Base-by-base conservation (phyloP, 192 early-diverging fungal genomes). In the Oehlia diaphana region DNA sequence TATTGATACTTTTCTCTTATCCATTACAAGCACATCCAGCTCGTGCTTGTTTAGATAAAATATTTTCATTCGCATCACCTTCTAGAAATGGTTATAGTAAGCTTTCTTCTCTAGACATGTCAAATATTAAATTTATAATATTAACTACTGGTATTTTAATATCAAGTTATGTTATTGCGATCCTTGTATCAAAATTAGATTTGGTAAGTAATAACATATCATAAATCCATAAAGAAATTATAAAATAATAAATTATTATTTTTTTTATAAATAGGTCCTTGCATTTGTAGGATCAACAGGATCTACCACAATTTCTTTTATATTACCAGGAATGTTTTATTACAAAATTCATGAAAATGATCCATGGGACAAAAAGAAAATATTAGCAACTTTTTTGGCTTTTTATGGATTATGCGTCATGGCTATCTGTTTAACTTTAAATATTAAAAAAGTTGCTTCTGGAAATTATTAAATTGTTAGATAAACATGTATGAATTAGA, bases 231-330 rank as follows among this genome's bases (percentile, higher is more conserved):
- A 12, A 47, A 2, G 10, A 63, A 44, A 42, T 61, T 53, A 9
- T 31, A 9, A 39, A 58, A 8, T 58, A 14, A 5, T 19, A 31
- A 23, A 19, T 21, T 73, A 50, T 31, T 16, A 0, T 58, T 14
- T 53, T 73, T 50, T 31, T 50, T 31, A 23, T 61, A 28, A 50
- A 14, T 28, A 90, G 89, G 90, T 99, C 7, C 79, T 99, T 66
- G 88, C 96, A 0, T 89, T 99, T 79, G 98, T 99, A 0, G 98
- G 98, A 37, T 96, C 97, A 4, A 98, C 98, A 0, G 98, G 98
- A 16, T 96, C 95, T 3, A 98, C 97, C 0, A 92, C 92, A 42
- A 96, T 99, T 58, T 96, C 96, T 66, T 98, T 98, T 83, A 99
- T 99, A 76, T 85, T 99, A 23, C 98, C 98, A 0, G 95, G 96